Percentiles rank a stretch among this genome's conserved stretches.
Conservation (phyloP, 768 basidiomycete genomes). For the Neoboletus brunneissimus region DNA sequence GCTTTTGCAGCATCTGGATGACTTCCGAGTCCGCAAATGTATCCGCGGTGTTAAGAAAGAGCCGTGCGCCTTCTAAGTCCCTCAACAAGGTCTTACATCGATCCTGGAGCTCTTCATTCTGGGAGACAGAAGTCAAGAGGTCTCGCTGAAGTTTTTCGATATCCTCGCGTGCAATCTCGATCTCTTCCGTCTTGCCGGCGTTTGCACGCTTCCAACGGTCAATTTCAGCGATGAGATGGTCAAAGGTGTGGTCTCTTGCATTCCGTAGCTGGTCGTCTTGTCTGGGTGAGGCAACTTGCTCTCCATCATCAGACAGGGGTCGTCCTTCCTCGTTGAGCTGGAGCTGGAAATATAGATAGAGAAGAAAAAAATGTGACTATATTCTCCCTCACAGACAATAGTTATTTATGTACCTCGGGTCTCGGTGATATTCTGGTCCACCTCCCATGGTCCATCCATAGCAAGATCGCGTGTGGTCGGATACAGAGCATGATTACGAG, state of each 20-base stretch:
- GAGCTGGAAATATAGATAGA: no score
- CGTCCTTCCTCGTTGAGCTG: not conserved
- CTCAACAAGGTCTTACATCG: not conserved
- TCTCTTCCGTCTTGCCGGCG: not conserved
- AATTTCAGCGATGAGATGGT: not conserved
- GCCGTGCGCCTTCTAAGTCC: not conserved
- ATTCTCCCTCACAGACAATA: not conserved
- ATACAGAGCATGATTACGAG: not conserved
- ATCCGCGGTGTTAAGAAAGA: conserved; percentile 4
- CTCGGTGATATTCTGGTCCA: not conserved
- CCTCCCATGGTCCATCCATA: not conserved
- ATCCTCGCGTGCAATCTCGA: not conserved
- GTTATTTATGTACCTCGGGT: not conserved
- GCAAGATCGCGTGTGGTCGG: not conserved
- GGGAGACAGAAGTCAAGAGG: not conserved
- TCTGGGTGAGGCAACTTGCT: not conserved
- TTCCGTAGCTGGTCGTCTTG: not conserved
- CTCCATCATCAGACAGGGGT: not conserved
- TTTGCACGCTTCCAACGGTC: not conserved
- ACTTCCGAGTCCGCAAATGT: not conserved
- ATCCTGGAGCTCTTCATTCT: not conserved
- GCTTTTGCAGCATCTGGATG: not conserved
- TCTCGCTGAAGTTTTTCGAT: not conserved
- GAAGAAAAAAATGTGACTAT: not conserved
- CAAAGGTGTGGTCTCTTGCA: not conserved